Conservation (phyloP, 371 early-diverging fungal species). For the Rhizomucor miehei region DNA sequence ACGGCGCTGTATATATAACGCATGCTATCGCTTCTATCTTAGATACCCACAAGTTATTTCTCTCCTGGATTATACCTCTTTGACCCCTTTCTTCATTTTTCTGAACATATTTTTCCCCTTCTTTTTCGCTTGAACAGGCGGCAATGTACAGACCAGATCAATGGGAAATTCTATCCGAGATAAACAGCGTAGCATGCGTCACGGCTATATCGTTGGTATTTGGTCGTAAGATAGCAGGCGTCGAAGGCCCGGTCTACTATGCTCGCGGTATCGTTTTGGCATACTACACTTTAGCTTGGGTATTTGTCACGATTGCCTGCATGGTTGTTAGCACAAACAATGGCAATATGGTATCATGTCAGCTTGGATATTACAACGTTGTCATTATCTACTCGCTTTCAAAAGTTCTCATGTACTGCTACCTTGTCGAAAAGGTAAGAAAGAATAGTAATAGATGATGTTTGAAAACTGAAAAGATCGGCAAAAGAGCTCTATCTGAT, state of each 20-base stretch:
- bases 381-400: conserved; percentile 37
- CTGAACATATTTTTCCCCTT: background rate
- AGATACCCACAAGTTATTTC: too few species aligned
- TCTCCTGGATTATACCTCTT: too few species aligned
- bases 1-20: too few species aligned
- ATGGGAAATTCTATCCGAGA: conserved; percentile 46
- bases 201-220: conserved; percentile 50
- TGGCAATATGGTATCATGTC: conserved; percentile 48
- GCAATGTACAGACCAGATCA: conserved; percentile 47
- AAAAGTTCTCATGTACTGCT: conserved; percentile 49
- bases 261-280: conserved; percentile 40
- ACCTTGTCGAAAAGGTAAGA: conserved; percentile 58
- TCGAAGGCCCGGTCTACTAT: conserved; percentile 48
- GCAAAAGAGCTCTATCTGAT: too few species aligned
- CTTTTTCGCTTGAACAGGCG: background rate
- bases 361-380: conserved; percentile 41
- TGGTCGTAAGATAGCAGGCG: conserved; percentile 50
- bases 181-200: conserved; percentile 48
- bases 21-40: too few species aligned
- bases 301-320: conserved; percentile 46
- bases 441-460: conserved; percentile 15
- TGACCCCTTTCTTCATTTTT: too few species aligned
- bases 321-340: conserved; percentile 56
- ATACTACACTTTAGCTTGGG: conserved; percentile 46
- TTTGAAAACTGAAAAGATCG: background rate